Conservation (phyloP, 768 basidiomycete species). For the Termitomyces sp. region DNA sequence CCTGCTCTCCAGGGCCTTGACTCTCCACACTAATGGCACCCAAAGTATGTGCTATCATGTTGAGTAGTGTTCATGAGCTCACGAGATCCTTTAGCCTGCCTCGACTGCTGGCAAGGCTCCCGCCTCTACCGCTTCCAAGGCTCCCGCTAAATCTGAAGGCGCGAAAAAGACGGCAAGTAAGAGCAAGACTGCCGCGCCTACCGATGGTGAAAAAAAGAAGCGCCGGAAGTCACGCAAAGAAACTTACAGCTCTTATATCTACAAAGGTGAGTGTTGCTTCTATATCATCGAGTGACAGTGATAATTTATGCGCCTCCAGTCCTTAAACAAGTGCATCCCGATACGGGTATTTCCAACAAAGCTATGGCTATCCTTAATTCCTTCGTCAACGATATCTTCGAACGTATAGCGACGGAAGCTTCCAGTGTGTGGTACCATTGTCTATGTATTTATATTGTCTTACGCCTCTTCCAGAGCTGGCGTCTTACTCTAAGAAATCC, state of each 20-base stretch:
- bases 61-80: background rate
- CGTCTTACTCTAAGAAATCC: slow-evolving; percentile 85
- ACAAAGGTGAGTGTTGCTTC: slow-evolving; percentile 53
- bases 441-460: slow-evolving; percentile 29
- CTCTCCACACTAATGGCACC: slow-evolving; percentile 24
- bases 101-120: slow-evolving; percentile 67
- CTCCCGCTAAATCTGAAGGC: slow-evolving; percentile 43
- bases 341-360: slow-evolving; percentile 92
- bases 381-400: slow-evolving; percentile 84
- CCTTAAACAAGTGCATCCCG: slow-evolving; percentile 89
- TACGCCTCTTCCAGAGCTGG: slow-evolving; percentile 56
- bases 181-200: slow-evolving; percentile 33
- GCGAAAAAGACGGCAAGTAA: slow-evolving; percentile 50
- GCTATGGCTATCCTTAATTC: slow-evolving; percentile 83
- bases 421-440: slow-evolving; percentile 45
- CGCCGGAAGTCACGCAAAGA: slow-evolving; percentile 77
- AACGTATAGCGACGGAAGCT: slow-evolving; percentile 73
- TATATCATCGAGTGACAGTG: background rate
- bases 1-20: background rate
- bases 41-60: slow-evolving; percentile 20
- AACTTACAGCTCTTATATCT: slow-evolving; percentile 84
- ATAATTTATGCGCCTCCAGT: slow-evolving; percentile 35
- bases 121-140: slow-evolving; percentile 41
- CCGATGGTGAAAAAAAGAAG: slow-evolving; percentile 75
- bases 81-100: slow-evolving; percentile 39